phyloP scores from a whole-genome alignment of 2,329 filamentous ascomycete genomes.

The Beauveria varroae region DNA sequence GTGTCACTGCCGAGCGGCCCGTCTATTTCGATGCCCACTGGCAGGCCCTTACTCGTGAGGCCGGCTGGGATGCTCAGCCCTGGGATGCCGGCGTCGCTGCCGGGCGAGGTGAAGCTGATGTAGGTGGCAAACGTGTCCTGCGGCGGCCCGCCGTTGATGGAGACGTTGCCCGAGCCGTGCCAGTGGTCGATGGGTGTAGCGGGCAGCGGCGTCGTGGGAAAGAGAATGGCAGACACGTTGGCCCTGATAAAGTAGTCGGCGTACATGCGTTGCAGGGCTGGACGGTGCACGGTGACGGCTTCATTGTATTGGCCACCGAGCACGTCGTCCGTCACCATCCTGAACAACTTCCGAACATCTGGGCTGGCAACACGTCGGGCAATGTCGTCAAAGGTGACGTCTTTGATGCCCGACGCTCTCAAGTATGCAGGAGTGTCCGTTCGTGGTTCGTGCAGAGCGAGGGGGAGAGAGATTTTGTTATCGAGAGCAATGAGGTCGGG shows the following conservation, averaged over 20 bases:
- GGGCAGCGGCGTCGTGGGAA: conserved; percentile 15
- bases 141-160: conserved; percentile 14
- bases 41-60: conserved; percentile 8
- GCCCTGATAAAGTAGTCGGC: conserved; percentile 10
- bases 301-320: conserved; percentile 8
- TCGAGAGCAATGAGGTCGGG: conserved; percentile 12
- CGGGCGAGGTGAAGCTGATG: conserved; percentile 11
- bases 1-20: conserved; percentile 14
- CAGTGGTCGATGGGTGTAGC: conserved; percentile 12
- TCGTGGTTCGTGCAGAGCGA: conserved; percentile 12
- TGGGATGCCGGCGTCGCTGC: conserved; percentile 15
- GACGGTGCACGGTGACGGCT: conserved; percentile 12
- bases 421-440: conserved; percentile 13
- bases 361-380: conserved; percentile 11
- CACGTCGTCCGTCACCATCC: conserved; percentile 3
- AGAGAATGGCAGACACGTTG: conserved; percentile 13
- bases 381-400: conserved; percentile 8
- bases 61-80: conserved; percentile 14
- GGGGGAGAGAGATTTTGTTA: conserved; percentile 1
- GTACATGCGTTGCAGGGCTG: conserved; percentile 14
- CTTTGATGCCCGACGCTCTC: conserved; percentile 2
- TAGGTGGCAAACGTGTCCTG: conserved; percentile 12
- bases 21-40: conserved; percentile 15
- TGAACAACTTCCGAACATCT: conserved; percentile 9
- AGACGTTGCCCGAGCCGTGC: conserved; percentile 13